These are phyloP conservation scores for Pythium graminicola DNA, from an alignment of 352 stramenopile species.

Conservation along the genomic window DNA sequence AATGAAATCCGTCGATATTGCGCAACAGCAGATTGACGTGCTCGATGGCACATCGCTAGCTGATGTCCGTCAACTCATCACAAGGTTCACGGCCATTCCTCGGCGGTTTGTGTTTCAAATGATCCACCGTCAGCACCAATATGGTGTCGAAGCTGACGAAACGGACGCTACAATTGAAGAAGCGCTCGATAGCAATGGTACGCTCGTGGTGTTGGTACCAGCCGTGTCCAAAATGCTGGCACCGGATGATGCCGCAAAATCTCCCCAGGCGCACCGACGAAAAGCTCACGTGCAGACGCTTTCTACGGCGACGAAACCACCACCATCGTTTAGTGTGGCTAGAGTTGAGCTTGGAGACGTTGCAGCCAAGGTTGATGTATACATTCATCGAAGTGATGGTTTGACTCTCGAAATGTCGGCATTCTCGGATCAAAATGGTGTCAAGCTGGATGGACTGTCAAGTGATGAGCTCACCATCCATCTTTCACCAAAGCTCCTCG, in stretches of 20 bases:
- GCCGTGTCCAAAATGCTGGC: not conserved
- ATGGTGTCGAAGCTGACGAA: constrained; percentile 5
- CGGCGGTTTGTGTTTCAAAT: constrained; percentile 20
- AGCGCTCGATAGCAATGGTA: constrained; percentile 8
- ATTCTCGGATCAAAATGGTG: constrained; percentile 5
- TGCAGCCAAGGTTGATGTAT: constrained; percentile 9
- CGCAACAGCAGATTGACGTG: constrained; percentile 19
- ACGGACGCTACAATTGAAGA: constrained; percentile 6
- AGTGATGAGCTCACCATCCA: constrained; percentile 1
- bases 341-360: constrained; percentile 14
- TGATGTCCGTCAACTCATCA: constrained; percentile 27
- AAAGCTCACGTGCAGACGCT: not conserved
- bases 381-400: constrained; percentile 3
- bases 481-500: constrained; percentile 3
- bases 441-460: constrained; percentile 1
- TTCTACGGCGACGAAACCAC: not conserved
- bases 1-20: constrained; percentile 1
- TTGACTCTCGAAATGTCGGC: constrained; percentile 11
- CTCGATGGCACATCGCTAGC: constrained; percentile 22
- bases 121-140: not conserved
- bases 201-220: constrained; percentile 6
- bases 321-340: constrained; percentile 9
- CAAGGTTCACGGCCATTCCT: constrained; percentile 21
- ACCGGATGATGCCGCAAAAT: not conserved
- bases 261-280: not conserved